Evolutionary conservation across 1,284 basidiomycete species (phyloP), one percentile per base, ranked within the genome.

Genomic region (Puccinia polysora): DNA sequence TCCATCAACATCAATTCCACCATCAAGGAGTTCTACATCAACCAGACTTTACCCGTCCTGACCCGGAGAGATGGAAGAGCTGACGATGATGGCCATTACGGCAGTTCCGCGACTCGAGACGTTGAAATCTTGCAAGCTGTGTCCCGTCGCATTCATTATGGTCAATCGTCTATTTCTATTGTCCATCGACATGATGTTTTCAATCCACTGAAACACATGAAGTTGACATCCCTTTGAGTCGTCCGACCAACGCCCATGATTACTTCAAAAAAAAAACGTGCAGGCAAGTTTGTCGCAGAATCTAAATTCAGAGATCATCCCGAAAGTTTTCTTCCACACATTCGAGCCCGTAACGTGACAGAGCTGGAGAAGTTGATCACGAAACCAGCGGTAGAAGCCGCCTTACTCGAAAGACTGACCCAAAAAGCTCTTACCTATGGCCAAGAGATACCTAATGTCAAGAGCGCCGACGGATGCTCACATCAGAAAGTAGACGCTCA

Each of bases 221-320:
- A n/a, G n/a, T n/a, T n/a, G n/a, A n/a, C n/a, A n/a, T n/a, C n/a
- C n/a, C n/a, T n/a, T n/a, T n/a, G 18, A 1, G 20, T 8, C 23
- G 18, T 23, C 6, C 1, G 15, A 2, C 6, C 0, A 38, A 15
- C 40, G 18, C 18, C 18, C 8, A 14, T 36, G 20, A 56, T 30
- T 6, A 2, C 30, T 14, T 47, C 36, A 40, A 34, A 25, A 32
- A 15, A 8, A 40, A n/a, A 25, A n/a, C 30, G 1, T 14, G 28
- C 7, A 97, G 93, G 95, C 74, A 97, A 97, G 85, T 98, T 99
- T 80, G 96, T 99, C 10, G 91, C 91, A 3, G 96, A 99, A 81
- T 89, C 89, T 67, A 98, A 99, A 80, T 99, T 99, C 83, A 81
- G 85, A 20, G 84, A 86, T 36, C 83, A 90, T 74, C 95, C 96